Base-by-base conservation (phyloP, 805 yeast species). In the Yamadazyma tumulicola region DNA sequence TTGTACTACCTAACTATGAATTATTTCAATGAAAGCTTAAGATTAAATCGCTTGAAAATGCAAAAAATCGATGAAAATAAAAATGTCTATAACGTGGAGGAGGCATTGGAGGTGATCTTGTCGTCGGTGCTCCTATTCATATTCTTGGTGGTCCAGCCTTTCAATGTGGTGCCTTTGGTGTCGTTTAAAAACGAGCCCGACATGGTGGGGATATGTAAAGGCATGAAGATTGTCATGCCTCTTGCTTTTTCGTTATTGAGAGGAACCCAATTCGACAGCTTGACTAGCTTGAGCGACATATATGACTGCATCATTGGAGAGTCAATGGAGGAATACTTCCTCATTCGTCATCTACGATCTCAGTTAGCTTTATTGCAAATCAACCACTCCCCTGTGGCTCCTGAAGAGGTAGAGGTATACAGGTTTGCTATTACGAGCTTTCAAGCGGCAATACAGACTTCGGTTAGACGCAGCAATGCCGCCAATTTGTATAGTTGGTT, bases 111-210 rank as follows among this genome's bases (percentile, higher is more conserved):
- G 26, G 18, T 47, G 3, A 28, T 45, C 6, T 29, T 52, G 1
- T 46, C 59, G 4, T 43, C 52, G 4, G 43, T 51, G 15, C 31
- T 60, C 6, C 36, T 55, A 21, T 57, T 36, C 33, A 43, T 57
- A 5, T 58, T 49, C 28, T 37, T 57, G 14, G 48, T 56, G 6
- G 32, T 54, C 3, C 62, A 57, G 32, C 66, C 66, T 1, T 52
- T 47, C 29, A 38, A 41, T 20, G 33, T 54, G 14, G 22, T 55
- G 20, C 64, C 65, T 4, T 29, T 61, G 19, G 29, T 59, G 1
- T 41, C 49, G 11, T 45, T 42, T 24, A 47, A 42, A 6, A 31
- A 26, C 3, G 37, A 25, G 19, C 35, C 49, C 1, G 65, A 58
- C 32, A 34, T 59, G 7, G 13, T 60, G 6, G 43, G 50, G 2